These are phyloP conservation scores for Talaromyces trachyspermus DNA, from an alignment of 495 filamentous ascomycete genomes.

Conservation along the genomic window DNA sequence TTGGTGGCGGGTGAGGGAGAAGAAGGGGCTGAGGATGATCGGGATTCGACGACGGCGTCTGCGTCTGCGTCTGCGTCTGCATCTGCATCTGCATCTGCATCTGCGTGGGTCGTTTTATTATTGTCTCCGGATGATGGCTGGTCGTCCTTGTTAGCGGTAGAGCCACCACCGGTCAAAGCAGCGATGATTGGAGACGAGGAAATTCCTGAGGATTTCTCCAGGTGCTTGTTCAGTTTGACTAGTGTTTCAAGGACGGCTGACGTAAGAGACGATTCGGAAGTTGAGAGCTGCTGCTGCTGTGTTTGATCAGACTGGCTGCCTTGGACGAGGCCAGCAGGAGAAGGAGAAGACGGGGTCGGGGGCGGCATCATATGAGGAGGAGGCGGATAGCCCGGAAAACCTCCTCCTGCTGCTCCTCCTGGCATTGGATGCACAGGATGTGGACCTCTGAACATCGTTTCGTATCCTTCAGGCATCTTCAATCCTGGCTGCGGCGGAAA, in stretches of 20 bases:
- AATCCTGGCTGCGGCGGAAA: not conserved
- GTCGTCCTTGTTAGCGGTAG: not conserved
- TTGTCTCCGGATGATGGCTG: conserved; percentile 11
- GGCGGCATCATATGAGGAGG: conserved; percentile 17
- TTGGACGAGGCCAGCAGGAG: not conserved
- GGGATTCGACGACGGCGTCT: not conserved
- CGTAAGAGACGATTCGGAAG: conserved; percentile 18
- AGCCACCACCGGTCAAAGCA: not conserved
- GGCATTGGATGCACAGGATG: not conserved
- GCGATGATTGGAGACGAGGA: not conserved
- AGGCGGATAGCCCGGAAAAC: no score
- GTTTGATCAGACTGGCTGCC: conserved; percentile 1
- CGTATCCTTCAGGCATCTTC: conserved; percentile 7
- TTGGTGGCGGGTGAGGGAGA: no score
- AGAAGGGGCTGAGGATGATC: no score
- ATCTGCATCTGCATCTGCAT: conserved; percentile 1
- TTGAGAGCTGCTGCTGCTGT: not conserved
- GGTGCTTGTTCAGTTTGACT: conserved; percentile 31
- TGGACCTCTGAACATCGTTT: conserved; percentile 6
- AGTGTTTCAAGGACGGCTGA: conserved; percentile 31
- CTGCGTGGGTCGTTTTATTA: not conserved
- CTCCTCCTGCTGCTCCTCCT: not conserved
- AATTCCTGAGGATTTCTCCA: conserved; percentile 18
- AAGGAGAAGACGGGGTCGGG: not conserved
- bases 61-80: not conserved